These are phyloP conservation scores for Neurospora discreta DNA, from an alignment of 495 filamentous ascomycete species.

Conservation along the genomic window DNA sequence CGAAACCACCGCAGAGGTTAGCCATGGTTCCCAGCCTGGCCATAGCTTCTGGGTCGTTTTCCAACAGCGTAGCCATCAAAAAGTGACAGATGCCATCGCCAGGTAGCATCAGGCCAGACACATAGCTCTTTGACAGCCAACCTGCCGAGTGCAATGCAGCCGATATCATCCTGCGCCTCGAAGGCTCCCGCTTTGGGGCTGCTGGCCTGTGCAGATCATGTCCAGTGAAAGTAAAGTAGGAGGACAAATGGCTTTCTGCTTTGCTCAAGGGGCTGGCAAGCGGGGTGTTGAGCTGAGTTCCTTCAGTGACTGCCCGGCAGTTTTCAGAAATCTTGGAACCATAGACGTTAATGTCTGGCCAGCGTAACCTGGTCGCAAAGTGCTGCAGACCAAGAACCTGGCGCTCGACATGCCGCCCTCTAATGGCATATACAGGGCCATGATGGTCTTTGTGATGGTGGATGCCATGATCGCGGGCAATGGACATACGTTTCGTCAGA, in stretches of 20 bases:
- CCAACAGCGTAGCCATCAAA: constrained; percentile 65
- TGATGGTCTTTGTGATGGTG: constrained; percentile 19
- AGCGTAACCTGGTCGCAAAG: constrained; percentile 45
- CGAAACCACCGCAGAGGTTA: constrained; percentile 70
- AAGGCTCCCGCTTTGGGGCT: constrained; percentile 15
- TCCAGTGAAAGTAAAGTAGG: constrained; percentile 26
- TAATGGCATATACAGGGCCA: constrained; percentile 29
- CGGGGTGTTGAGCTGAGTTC: constrained; percentile 32
- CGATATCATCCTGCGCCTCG: constrained; percentile 26
- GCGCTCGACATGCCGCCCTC: constrained; percentile 33
- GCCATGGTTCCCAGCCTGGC: constrained; percentile 52
- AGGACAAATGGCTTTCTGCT: constrained; percentile 28
- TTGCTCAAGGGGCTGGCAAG: constrained; percentile 21
- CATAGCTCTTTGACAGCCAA: constrained; percentile 74
- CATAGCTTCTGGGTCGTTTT: constrained; percentile 60
- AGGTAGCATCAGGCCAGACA: constrained; percentile 69
- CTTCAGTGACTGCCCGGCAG: constrained; percentile 24
- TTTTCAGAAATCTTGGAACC: constrained; percentile 29
- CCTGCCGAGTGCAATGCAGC: constrained; percentile 44
- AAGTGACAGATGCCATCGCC: constrained; percentile 65
- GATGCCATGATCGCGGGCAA: constrained; percentile 28
- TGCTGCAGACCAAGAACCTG: constrained; percentile 46
- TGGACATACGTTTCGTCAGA: constrained; percentile 39
- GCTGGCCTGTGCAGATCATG: constrained; percentile 1
- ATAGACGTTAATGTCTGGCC: constrained; percentile 38